Evolutionary conservation across 2,329 filamentous ascomycete species (phyloP).

Genomic region (Microcyclospora pomicola): DNA sequence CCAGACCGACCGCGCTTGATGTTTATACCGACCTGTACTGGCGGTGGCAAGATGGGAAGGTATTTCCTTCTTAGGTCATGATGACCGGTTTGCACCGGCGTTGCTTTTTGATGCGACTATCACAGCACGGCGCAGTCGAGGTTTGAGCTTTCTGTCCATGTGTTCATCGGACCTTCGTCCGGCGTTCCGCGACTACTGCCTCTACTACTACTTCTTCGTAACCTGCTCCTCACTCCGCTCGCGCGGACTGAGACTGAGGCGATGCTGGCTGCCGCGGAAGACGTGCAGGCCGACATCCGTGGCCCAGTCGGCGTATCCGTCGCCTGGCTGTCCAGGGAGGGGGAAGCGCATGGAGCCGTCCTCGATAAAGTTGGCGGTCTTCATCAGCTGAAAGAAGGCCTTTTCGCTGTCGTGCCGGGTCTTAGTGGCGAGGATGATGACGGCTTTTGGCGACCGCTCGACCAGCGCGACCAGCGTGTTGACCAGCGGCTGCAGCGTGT

Average conservation of each 20-base stretch:
- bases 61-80: no score
- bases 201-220: not conserved
- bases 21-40: no score
- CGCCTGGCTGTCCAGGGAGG: constrained; percentile 20
- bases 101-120: no score
- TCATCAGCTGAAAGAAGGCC: constrained; percentile 51
- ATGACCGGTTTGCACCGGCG: no score
- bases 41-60: no score
- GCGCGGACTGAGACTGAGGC: constrained; percentile 18
- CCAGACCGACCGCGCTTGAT: no score
- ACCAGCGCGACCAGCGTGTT: constrained; percentile 39
- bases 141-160: no score
- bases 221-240: constrained; percentile 17
- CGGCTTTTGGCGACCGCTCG: constrained; percentile 33
- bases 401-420: constrained; percentile 52
- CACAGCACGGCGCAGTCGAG: no score
- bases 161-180: no score
- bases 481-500: constrained; percentile 51
- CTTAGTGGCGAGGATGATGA: constrained; percentile 51
- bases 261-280: constrained; percentile 19
- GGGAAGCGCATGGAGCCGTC: constrained; percentile 17
- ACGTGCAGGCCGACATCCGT: constrained; percentile 23
- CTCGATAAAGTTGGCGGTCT: constrained; percentile 18
- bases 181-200: no score
- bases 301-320: constrained; percentile 23